Evolutionary conservation across 805 yeast genomes (phyloP), one percentile per base, ranked within the genome.

Genomic region (Suhomyces vadensis): DNA sequence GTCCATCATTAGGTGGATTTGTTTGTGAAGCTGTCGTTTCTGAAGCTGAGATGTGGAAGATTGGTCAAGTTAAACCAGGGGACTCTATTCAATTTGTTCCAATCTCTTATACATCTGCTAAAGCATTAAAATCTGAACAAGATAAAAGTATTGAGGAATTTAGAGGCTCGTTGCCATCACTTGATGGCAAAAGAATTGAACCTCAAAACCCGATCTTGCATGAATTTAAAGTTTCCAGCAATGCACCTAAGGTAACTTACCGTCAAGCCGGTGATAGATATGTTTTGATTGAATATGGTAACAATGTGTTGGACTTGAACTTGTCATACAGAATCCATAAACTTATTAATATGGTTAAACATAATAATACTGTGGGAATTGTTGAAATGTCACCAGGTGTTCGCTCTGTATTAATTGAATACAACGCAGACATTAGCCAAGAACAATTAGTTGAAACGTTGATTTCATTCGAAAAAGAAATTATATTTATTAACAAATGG

Each of bases 261-360:
- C 84, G 99, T 61, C 98, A 91, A 67, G 97, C 98, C 19, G 99
- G 99, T 65, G 99, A 92, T 64, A 82, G 97, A 57, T 94, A 89
- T 61, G 71, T 92, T 41, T 74, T 94, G 47, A 87, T 91, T 46
- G 99, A 92, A 69, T 92, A 90, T 61, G 99, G 99, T 56, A 94
- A 87, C 48, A 84, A 87, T 62, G 73, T 75, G 42, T 79, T 92
- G 85, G 96, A 91, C 63, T 77, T 92, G 66, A 87, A 87, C 65
- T 69, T 86, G 54, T 74, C 90, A 19, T 92, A 91, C 74, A 78
- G 97, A 56, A 87, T 94, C 44, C 86, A 88, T 65, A 81, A 84
- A 57, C 77, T 92, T 62, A 86, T 86, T 43, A 86, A 84, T 51
- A 74, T 81, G 75, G 95, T 88, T 33, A 69, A 73, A 37, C 71